These are phyloP conservation scores for Coemansia furcata DNA, from an alignment of 192 early-diverging fungal species.

Conservation along the genomic window DNA sequence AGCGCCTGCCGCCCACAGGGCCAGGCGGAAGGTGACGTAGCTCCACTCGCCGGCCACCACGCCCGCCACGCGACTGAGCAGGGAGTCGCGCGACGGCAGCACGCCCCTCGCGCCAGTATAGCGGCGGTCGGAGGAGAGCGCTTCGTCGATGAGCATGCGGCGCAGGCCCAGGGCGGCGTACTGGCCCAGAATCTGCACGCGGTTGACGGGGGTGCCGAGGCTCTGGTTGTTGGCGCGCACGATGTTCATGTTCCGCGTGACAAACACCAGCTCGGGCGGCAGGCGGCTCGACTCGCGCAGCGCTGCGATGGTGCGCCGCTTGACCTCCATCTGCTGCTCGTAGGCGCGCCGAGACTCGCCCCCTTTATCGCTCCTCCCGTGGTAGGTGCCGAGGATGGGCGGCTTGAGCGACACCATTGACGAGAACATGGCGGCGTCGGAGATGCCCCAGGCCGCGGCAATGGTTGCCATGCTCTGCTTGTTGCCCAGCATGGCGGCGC, in stretches of 20 bases:
- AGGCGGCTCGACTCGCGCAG: slow-evolving; percentile 66
- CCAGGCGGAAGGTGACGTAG: slow-evolving; percentile 39
- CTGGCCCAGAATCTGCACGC: slow-evolving; percentile 80
- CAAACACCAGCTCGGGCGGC: slow-evolving; percentile 88
- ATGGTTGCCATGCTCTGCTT: slow-evolving; percentile 61
- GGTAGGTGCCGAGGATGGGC: slow-evolving; percentile 6
- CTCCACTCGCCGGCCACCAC: slow-evolving; percentile 36
- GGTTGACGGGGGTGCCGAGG: slow-evolving; percentile 83
- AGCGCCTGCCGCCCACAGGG: slow-evolving; percentile 47
- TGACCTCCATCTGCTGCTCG: slow-evolving; percentile 71
- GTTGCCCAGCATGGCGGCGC: slow-evolving; percentile 75
- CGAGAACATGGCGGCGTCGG: slow-evolving; percentile 41
- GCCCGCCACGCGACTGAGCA: slow-evolving; percentile 5
- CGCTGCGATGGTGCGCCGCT: slow-evolving; percentile 69
- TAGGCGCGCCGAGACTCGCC: slow-evolving; percentile 55
- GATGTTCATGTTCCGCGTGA: slow-evolving; percentile 85
- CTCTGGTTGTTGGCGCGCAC: slow-evolving; percentile 82
- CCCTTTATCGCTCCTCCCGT: background rate
- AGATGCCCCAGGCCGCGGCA: slow-evolving; percentile 66
- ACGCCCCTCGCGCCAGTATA: slow-evolving; percentile 20
- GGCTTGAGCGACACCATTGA: slow-evolving; percentile 47
- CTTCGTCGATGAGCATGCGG: slow-evolving; percentile 46
- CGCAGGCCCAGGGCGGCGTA: slow-evolving; percentile 65
- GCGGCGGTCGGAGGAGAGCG: slow-evolving; percentile 12
- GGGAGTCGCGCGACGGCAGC: slow-evolving; percentile 9